Evolutionary conservation across 2,329 filamentous ascomycete genomes (phyloP), one percentile per base, ranked within the genome.

Genomic region (Trematosphaeria pertusa): DNA sequence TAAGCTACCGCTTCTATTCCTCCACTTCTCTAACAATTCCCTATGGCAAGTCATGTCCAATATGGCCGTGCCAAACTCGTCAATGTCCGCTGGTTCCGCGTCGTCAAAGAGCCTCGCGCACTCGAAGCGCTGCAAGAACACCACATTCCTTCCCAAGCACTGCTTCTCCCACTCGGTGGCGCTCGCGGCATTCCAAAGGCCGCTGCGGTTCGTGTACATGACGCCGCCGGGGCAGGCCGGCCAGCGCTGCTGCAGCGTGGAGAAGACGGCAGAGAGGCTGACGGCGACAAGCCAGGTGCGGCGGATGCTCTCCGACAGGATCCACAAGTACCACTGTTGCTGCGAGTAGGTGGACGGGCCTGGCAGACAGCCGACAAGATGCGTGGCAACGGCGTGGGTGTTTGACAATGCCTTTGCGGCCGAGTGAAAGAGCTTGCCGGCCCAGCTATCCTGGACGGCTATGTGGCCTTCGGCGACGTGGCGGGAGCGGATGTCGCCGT

Each of bases 141-240:
- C n/a, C n/a, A n/a, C n/a, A n/a, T n/a, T n/a, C n/a, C n/a, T n/a
- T n/a, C n/a, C n/a, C n/a, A n/a, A n/a, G n/a, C n/a, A n/a, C n/a
- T n/a, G n/a, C n/a, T n/a, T n/a, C n/a, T n/a, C n/a, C 37, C 37
- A 40, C n/a, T 40, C 31, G 3, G 17, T n/a, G 22, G 37, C 37
- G n/a, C 22, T 5, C 15, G 18, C 3, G 11, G 41, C 41, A 7
- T 44, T 33, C 41, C 41, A 44, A 31, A 44, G 22, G 4, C 41
- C 41, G 3, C 12, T 6, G 4, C 41, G 32, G 8, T 31, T 33
- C 15, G 31, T 53, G 24, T 41, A 42, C 43, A 50, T 48, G 31
- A 35, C 41, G 9, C 14, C 41, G 5, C 41, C 41, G 3, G 22
- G 5, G n/a, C 41, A 44, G 10, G 36, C 32, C 3, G 32, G 32